Percentiles rank a stretch among this genome's conserved stretches.
Evolutionary conservation across 306 rosid species (phyloP).

Genomic region (Delonix regia): DNA sequence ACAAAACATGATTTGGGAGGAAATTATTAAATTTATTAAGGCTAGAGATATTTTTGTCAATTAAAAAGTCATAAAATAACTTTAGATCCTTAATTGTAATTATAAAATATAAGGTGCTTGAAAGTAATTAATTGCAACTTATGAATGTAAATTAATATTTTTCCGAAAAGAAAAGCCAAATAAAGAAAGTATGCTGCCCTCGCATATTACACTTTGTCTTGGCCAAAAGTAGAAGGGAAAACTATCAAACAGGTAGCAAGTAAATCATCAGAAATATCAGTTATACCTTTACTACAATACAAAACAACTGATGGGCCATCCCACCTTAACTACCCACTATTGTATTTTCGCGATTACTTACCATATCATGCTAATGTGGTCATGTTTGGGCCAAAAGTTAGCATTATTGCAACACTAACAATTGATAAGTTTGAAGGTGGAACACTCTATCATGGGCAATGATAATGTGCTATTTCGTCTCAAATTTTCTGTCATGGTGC

Average conservation of each 20-base stretch:
- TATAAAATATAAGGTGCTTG: no score
- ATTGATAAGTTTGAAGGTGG: constrained; percentile 71
- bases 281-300: background rate
- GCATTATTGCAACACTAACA: constrained; percentile 73
- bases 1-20: no score
- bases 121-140: no score
- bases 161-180: no score
- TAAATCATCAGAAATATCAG: background rate
- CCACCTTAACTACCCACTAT: background rate
- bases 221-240: no score
- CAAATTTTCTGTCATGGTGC: background rate
- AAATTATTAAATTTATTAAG: no score
- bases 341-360: background rate
- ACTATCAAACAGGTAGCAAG: background rate
- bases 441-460: constrained; percentile 67
- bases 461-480: constrained; percentile 42
- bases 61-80: no score
- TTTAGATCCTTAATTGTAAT: no score
- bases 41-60: no score
- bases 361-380: background rate
- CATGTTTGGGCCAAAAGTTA: constrained; percentile 27
- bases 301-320: background rate
- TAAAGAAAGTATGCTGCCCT: background rate
- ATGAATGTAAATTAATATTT: no score
- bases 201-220: no score